These are phyloP conservation scores for Arxiozyma heterogenica DNA, from an alignment of 1,139 yeast genomes.

Conservation along the genomic window DNA sequence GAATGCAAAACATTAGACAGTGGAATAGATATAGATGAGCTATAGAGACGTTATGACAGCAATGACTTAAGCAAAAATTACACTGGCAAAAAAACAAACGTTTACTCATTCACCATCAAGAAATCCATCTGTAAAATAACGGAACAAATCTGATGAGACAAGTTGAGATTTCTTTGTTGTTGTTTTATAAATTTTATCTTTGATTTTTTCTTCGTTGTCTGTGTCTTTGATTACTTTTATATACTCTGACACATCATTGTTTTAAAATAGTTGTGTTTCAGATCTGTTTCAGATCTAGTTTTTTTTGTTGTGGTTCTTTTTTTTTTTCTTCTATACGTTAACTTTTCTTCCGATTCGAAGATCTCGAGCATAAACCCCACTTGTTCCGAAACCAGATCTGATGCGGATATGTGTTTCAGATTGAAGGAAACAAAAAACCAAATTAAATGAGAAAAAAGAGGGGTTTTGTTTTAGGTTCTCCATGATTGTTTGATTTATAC, in stretches of 20 bases:
- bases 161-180: background rate
- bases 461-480: background rate
- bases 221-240: background rate
- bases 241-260: background rate
- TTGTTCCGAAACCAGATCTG: background rate
- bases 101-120: background rate
- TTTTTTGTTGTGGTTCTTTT: background rate
- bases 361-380: background rate
- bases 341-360: background rate
- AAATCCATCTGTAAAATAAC: background rate
- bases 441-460: background rate
- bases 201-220: background rate
- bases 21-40: background rate
- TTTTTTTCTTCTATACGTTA: background rate
- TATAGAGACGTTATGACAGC: background rate
- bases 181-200: background rate
- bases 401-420: background rate
- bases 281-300: conserved; percentile 2
- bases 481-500: too few relatives aligned
- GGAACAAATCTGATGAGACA: background rate
- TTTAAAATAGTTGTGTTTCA: background rate
- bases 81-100: background rate
- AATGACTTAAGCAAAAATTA: background rate
- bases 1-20: background rate
- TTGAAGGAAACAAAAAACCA: background rate